Base-by-base conservation (phyloP, 2,329 filamentous ascomycete species). In the Penicillium occitanis region DNA sequence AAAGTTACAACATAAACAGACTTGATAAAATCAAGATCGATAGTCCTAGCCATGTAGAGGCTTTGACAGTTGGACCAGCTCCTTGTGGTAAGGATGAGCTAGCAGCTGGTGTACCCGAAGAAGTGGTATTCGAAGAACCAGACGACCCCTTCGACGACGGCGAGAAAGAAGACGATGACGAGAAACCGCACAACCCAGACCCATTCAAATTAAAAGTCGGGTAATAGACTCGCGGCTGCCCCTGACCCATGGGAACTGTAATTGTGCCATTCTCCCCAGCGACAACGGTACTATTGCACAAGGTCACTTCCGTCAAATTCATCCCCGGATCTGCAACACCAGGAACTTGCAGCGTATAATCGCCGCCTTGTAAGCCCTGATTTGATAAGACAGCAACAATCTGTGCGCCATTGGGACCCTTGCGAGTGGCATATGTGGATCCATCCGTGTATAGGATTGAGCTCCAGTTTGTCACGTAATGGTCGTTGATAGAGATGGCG, bases 331-430 rank as follows among this genome's bases (percentile, higher is more conserved):
- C 66, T 61, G 64, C 70, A n/a, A 81, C 83, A 70, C 85, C 84
- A 65, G 78, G 76, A 71, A 85, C 77, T 19, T 76, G 82, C n/a
- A 86, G 73, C 19, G 73, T 79, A 68, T 83, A 85, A 10, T 68
- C 67, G 22, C 69, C 66, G 53, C 78, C 77, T 10, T 78, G 73
- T 59, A 70, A 70, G 61, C 80, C 78, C 46, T 80, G 81, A 30
- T 76, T 68, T 67, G 68, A 80, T 25, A 81, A 68, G 1, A 82
- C 71, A 11, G 79, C 77, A 61, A 83, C 73, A 55, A 83, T 70
- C 51, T 75, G 72, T 5, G 69, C 69, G 5, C 72, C 70, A 60
- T 74, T 75, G 57, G 74, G 71, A 3, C 81, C 81, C 68, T 83
- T 83, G 14, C 79, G 74, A 66, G 81, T 74, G 5, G 73, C 78